A percentile compares a stretch with the other conserved stretches of the same genome.
Evolutionary conservation across 2,329 filamentous ascomycete genomes (phyloP).

Genomic region (Hortaea werneckii): DNA sequence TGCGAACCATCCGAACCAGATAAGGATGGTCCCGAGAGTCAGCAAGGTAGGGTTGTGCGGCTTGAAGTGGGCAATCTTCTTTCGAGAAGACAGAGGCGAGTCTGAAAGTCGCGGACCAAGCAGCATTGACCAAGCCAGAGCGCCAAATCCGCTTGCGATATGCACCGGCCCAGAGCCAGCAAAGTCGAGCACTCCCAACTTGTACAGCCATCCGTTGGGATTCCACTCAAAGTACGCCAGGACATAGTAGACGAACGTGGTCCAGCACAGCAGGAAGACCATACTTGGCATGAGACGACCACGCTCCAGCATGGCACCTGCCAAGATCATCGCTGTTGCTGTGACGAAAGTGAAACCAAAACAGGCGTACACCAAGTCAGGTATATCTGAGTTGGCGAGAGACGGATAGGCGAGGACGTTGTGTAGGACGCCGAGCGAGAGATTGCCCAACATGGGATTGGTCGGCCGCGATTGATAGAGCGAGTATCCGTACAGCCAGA

Average conservation of each 20-base stretch:
- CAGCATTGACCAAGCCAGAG: slow-evolving; percentile 84
- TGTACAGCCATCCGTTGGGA: slow-evolving; percentile 64
- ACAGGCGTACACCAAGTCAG: slow-evolving; percentile 80
- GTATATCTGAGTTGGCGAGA: slow-evolving; percentile 61
- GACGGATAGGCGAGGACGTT: slow-evolving; percentile 66
- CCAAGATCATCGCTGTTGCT: background rate
- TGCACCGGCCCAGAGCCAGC: slow-evolving; percentile 86
- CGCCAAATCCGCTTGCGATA: slow-evolving; percentile 71
- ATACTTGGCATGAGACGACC: slow-evolving; percentile 81
- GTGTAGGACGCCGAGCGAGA: no score
- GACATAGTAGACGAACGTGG: slow-evolving; percentile 80
- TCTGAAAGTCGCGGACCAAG: slow-evolving; percentile 76
- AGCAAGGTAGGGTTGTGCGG: slow-evolving; percentile 86
- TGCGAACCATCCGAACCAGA: slow-evolving; percentile 89
- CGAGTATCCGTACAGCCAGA: no score
- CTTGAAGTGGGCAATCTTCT: no score
- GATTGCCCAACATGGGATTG: no score
- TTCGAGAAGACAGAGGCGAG: slow-evolving; percentile 80
- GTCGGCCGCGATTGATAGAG: no score
- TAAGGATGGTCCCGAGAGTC: slow-evolving; percentile 82
- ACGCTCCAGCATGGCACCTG: slow-evolving; percentile 71
- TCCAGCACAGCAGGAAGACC: slow-evolving; percentile 89
- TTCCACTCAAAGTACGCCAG: slow-evolving; percentile 97
- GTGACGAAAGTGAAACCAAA: slow-evolving; percentile 54
- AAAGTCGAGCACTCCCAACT: slow-evolving; percentile 75